A percentile compares a stretch with the other conserved stretches of the same genome.
phyloP scores from a whole-genome alignment of 2,329 filamentous ascomycete species.

The Drechslerella stenobrocha region DNA sequence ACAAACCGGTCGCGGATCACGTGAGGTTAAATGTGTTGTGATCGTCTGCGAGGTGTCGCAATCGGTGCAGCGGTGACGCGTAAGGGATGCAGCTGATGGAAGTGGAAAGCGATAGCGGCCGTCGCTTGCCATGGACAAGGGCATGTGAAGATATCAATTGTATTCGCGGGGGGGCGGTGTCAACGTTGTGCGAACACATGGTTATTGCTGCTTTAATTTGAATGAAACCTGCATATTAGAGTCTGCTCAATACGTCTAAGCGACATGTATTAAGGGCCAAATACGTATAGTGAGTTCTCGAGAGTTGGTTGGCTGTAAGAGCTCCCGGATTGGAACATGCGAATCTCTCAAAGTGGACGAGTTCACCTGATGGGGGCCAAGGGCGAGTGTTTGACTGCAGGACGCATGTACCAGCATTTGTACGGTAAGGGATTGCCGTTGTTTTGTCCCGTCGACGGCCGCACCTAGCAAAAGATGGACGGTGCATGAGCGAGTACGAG shows the following conservation, averaged over 20 bases:
- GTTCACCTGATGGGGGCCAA: neutral
- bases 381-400: neutral
- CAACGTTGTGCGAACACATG: too few relatives aligned
- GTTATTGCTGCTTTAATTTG: neutral
- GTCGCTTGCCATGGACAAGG: too few relatives aligned
- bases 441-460: conserved; percentile 2
- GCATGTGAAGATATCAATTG: too few relatives aligned
- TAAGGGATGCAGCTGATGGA: neutral
- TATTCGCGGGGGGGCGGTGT: too few relatives aligned
- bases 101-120: too few relatives aligned
- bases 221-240: neutral
- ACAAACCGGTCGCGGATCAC: too few relatives aligned
- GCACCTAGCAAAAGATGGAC: neutral
- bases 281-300: too few relatives aligned
- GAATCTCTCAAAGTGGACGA: neutral
- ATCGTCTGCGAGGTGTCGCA: too few relatives aligned
- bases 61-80: too few relatives aligned
- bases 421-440: neutral
- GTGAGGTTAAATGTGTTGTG: too few relatives aligned
- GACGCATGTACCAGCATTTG: neutral
- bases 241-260: conserved; percentile 7
- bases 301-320: too few relatives aligned
- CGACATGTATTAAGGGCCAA: too few relatives aligned
- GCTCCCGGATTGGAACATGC: neutral
- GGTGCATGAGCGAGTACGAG: neutral